Base-by-base conservation (phyloP, 306 rosid species). In the Cicer arietinum region DNA sequence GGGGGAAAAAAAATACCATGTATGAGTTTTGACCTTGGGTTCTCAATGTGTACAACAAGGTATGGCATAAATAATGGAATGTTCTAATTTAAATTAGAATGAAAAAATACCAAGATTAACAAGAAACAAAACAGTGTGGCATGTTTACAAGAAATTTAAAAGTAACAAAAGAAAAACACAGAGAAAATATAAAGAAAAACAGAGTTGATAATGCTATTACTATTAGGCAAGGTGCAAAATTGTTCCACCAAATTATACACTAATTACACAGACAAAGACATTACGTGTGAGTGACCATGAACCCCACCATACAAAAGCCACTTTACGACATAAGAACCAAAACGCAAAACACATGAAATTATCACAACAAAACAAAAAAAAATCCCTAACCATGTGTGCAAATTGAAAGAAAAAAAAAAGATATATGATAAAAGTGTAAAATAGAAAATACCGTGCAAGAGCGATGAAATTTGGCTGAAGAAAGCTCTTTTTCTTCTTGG, bases 401-500 rank as follows among this genome's bases (percentile, higher is more conserved):
- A 43, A 63, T 39, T 54, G 51, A 71, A 71, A 35, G 3, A 0
- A 30, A 10, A 35, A 25, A 51, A 13, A 63, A 8, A 25, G 4
- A 25, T 25, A 25, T 2, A 25, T 2, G 35, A 25, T 25, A 25
- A 25, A 25, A 25, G 35, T 25, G 35, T 25, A 25, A 3, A 62
- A 39, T 10, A 39, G 8, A 12, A 37, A 52, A 51, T 52, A 85
- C 89, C 85, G 44, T 54, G 89, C 86, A 71, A 79, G 84, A 69
- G 50, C 10, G n/a, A 54, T 65, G 73, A 85, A 77, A 59, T 60
- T 79, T 11, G 83, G 86, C 57, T 82, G 86, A 13, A 85, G 58
- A 69, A 85, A 82, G 60, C 89, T 85, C 43, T 68, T 79, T 61
- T 85, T 85, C 66, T 85, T 85, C 79, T 85, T 85, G 2, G 85